Base-by-base conservation (phyloP, 1,284 basidiomycete genomes). In the Trametes polyzona region DNA sequence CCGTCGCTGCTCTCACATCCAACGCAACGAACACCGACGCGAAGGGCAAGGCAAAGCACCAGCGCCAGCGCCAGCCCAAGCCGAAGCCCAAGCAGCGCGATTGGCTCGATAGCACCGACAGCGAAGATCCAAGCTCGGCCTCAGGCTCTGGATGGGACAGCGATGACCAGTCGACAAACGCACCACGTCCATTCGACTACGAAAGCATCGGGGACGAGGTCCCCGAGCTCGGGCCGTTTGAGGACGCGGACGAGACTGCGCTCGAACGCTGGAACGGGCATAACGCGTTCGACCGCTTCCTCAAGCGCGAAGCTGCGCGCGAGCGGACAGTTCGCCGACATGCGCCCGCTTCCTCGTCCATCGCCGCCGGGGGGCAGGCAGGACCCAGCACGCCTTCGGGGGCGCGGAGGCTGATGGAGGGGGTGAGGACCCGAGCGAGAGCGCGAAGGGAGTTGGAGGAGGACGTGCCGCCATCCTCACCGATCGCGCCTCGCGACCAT, bases 271-370 rank as follows among this genome's bases (percentile, higher is more conserved):
- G 72, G 72, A 74, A 74, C 63, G 47, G 40, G 11, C 48, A 41
- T 11, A 61, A 63, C 47, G 67, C 69, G 11, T 74, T 73, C 61
- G 37, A 52, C 30, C 63, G 61, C 9, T 73, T 73, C 64, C 65
- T 74, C 50, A 33, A 55, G 46, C 65, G 61, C 47, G 65, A 69
- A 55, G 64, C 60, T 10, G 65, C 59, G 43, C 65, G 66, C 26
- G 67, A 68, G 44, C 64, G 57, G 29, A 55, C 58, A 10, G 59
- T 61, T 51, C 62, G 55, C 36, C 26, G 37, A 41, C 33, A 26
- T 53, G n/a, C 10, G 43, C 12, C 47, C 29, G 21, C 57, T 37
- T 29, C 55, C 39, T 19, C 37, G 24, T 14, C 52, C 57, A 24
- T 47, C 41, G 53, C 50, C 24, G 23, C 12, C 11, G 29, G 7